Percentiles rank a stretch among this genome's conserved stretches.
Evolutionary conservation across 208 protist species (phyloP).

Genomic region (Chromosphaera perkinsii): DNA sequence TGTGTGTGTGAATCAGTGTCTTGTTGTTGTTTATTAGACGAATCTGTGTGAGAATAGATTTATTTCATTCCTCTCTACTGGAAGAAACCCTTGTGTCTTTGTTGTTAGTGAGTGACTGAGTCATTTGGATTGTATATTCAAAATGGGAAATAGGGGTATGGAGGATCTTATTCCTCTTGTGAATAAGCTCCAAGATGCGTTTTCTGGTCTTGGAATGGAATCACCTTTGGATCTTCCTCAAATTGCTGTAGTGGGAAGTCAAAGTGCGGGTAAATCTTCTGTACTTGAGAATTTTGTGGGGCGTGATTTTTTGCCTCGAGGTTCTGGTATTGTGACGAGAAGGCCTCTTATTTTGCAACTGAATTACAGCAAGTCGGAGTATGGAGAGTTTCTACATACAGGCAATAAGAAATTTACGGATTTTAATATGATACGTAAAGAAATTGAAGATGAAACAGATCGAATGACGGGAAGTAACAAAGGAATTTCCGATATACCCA

Average conservation of each 20-base stretch:
- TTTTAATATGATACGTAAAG: constrained; percentile 86
- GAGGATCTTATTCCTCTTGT: constrained; percentile 83
- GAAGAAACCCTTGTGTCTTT: no score
- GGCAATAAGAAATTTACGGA: constrained; percentile 82
- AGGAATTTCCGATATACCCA: constrained; percentile 84
- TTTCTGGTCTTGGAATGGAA: constrained; percentile 65
- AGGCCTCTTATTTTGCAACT: constrained; percentile 97
- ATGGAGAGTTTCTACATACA: constrained; percentile 71
- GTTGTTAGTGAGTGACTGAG: no score
- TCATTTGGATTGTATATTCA: no score
- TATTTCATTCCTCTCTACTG: no score
- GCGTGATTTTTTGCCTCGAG: constrained; percentile 96
- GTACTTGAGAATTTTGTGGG: constrained; percentile 99
- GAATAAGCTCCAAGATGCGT: constrained; percentile 89
- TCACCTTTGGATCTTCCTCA: constrained; percentile 88
- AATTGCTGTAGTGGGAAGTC: constrained; percentile 93
- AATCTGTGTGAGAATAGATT: no score
- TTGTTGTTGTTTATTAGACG: no score
- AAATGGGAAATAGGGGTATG: constrained; percentile 56
- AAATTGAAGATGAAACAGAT: constrained; percentile 82
- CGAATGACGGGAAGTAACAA: constrained; percentile 86
- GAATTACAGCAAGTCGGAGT: constrained; percentile 69
- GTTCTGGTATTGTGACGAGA: constrained; percentile 96
- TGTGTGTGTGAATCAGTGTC: no score
- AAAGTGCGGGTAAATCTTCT: constrained; percentile 81